Evolutionary conservation across 1,139 yeast species (phyloP).

Genomic region (Scheffersomyces titani): DNA sequence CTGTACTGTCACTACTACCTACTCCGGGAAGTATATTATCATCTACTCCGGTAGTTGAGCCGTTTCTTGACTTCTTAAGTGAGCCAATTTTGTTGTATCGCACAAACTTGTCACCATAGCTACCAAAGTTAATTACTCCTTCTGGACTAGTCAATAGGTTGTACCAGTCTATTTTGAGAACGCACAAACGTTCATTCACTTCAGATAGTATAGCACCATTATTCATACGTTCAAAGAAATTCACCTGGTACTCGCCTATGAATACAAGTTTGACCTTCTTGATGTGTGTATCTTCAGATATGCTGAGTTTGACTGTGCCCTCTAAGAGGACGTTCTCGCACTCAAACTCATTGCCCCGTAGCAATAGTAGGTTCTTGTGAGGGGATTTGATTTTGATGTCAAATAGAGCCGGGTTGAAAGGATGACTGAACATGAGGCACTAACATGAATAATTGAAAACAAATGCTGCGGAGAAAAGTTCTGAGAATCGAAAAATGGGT

Average conservation of each 20-base stretch:
- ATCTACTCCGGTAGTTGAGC: slow-evolving; percentile 4
- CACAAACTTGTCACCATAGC: slow-evolving; percentile 38
- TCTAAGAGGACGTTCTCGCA: slow-evolving; percentile 53
- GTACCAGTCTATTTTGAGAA: slow-evolving; percentile 60
- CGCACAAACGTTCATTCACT: slow-evolving; percentile 50
- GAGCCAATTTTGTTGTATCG: slow-evolving; percentile 14
- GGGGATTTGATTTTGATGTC: slow-evolving; percentile 47
- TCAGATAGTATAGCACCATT: slow-evolving; percentile 39
- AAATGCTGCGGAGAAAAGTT: not conserved
- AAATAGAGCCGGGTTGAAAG: slow-evolving; percentile 28
- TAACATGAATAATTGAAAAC: not conserved
- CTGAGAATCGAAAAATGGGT: not conserved
- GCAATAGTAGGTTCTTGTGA: slow-evolving; percentile 53
- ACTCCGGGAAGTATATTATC: not conserved
- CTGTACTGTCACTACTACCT: not conserved
- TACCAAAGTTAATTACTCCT: slow-evolving; percentile 48
- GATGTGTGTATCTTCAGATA: slow-evolving; percentile 53
- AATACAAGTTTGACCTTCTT: slow-evolving; percentile 48
- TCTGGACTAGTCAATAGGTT: slow-evolving; percentile 51
- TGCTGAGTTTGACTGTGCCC: slow-evolving; percentile 58
- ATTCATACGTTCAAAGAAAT: slow-evolving; percentile 47
- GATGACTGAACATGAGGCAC: slow-evolving; percentile 25
- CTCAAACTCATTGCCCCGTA: slow-evolving; percentile 61
- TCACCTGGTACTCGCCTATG: slow-evolving; percentile 56
- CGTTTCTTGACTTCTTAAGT: slow-evolving; percentile 5